Evolutionary conservation across 2,329 filamentous ascomycete genomes (phyloP), one percentile per base, ranked within the genome.

Genomic region (Aspergillus fischeri): DNA sequence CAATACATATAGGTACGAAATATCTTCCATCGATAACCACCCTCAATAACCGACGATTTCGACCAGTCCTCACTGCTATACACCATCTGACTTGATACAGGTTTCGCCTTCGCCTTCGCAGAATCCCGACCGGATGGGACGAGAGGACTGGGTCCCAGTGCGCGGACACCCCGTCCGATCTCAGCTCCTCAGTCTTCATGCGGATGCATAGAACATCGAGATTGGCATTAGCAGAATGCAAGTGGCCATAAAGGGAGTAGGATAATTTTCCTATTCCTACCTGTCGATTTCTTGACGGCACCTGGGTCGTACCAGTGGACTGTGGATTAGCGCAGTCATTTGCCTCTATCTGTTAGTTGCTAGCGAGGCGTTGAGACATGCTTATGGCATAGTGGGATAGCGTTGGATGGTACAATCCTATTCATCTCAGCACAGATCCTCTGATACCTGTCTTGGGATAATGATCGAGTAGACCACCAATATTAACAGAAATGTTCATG

Each of bases 101-200:
- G 24, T 47, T 47, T 59, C 27, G 57, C 55, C 54, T 56, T 52
- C 59, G 54, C 54, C 56, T 54, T 59, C 56, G 57, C 57, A 59
- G 52, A 63, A 62, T 61, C 55, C 64, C 64, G 63, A 66, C 62
- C 63, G 60, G 64, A 66, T 60, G 64, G 65, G 58, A 64, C 64
- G 56, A 59, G 53, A 24, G 49, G 49, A 52, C 53, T 25, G 32
- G 35, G 29, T 27, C 41, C 61, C 59, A 62, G 59, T 51, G 49
- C 52, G 51, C 63, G 61, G 62, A 55, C 59, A 63, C 58, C 53
- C 61, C 63, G 61, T 65, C 59, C 61, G 60, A 63, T 63, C 63
- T 65, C 63, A 62, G 63, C 60, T 63, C 60, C 53, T 51, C 53
- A 56, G 51, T 58, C 55, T 58, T 49, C 49, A 42, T 49, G 27